These are phyloP conservation scores for Pelargonium cotyledonis DNA, from an alignment of 441 rosid genomes.

Conservation along the genomic window DNA sequence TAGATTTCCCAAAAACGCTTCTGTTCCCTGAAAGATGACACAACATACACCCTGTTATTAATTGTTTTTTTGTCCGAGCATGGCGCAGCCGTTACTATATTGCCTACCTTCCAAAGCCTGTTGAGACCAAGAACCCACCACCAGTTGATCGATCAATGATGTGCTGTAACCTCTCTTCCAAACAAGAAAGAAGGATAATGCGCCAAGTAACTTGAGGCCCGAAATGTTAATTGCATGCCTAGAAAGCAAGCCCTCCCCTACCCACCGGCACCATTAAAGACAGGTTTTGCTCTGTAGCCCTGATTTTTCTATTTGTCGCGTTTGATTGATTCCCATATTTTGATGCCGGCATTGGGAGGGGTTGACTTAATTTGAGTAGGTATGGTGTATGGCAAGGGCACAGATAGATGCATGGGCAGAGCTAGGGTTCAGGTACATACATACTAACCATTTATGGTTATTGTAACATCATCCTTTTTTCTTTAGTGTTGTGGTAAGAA, in stretches of 20 bases:
- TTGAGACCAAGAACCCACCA: slow-evolving; percentile 13
- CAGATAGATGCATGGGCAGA: slow-evolving; percentile 13
- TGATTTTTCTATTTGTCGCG: background rate
- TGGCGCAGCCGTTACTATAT: slow-evolving; percentile 6
- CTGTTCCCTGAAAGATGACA: slow-evolving; percentile 37
- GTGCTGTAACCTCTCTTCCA: background rate
- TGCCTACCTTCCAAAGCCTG: slow-evolving; percentile 4
- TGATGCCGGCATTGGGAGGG: slow-evolving; percentile 2
- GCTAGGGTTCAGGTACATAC: background rate
- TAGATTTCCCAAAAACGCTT: slow-evolving; percentile 62
- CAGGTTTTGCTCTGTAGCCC: slow-evolving; percentile 8
- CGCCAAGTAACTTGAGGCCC: slow-evolving; percentile 16
- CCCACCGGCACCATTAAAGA: background rate
- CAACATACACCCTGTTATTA: background rate
- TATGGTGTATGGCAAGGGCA: background rate
- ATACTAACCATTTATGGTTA: slow-evolving; percentile 17
- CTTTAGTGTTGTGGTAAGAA: background rate
- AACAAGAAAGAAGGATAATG: slow-evolving; percentile 9
- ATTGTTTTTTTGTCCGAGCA: background rate
- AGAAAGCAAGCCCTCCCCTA: background rate
- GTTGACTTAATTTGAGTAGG: background rate
- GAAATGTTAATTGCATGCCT: slow-evolving; percentile 12
- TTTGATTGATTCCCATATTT: too few relatives aligned
- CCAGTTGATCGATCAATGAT: slow-evolving; percentile 3
- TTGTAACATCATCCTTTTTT: slow-evolving; percentile 7